Evolutionary conservation across 2,329 filamentous ascomycete species (phyloP).

Genomic region (Cryphonectria radicalis): DNA sequence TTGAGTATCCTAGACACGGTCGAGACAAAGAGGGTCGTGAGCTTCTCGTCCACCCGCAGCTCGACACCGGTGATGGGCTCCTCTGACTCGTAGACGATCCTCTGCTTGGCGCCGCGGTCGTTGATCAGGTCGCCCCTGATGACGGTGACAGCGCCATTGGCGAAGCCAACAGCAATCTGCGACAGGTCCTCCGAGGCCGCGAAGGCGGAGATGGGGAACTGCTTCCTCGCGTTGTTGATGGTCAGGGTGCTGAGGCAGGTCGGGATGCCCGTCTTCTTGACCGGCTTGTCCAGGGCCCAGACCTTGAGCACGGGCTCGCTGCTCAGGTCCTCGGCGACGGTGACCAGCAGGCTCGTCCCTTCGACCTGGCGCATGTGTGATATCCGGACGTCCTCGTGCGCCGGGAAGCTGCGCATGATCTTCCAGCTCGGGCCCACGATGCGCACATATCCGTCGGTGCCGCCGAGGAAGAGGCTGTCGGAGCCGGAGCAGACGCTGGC

Average conservation of each 20-base stretch:
- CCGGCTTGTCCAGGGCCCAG: constrained; percentile 93
- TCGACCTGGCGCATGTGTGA: constrained; percentile 92
- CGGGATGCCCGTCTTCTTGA: constrained; percentile 90
- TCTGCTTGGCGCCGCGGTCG: constrained; percentile 90
- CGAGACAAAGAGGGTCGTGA: constrained; percentile 86
- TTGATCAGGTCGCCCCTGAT: constrained; percentile 94
- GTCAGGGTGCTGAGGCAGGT: constrained; percentile 84
- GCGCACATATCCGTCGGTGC: constrained; percentile 81
- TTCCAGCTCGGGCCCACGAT: constrained; percentile 90
- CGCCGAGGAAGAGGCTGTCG: constrained; percentile 87
- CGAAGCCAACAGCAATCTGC: constrained; percentile 94
- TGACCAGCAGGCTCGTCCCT: constrained; percentile 83
- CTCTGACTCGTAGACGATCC: constrained; percentile 94
- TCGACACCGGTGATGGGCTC: constrained; percentile 94
- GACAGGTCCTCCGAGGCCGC: constrained; percentile 84
- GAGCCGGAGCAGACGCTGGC: constrained; percentile 85
- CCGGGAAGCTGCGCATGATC: constrained; percentile 82
- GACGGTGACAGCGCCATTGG: constrained; percentile 90
- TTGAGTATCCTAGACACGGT: constrained; percentile 89
- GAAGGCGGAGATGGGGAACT: constrained; percentile 94
- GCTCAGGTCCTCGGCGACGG: constrained; percentile 83
- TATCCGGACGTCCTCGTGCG: constrained; percentile 78
- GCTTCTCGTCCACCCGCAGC: constrained; percentile 62
- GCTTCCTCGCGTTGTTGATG: constrained; percentile 88
- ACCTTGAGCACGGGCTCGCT: constrained; percentile 90